phyloP scores from a whole-genome alignment of 495 filamentous ascomycete genomes.

The Hypoxylon fragiforme region DNA sequence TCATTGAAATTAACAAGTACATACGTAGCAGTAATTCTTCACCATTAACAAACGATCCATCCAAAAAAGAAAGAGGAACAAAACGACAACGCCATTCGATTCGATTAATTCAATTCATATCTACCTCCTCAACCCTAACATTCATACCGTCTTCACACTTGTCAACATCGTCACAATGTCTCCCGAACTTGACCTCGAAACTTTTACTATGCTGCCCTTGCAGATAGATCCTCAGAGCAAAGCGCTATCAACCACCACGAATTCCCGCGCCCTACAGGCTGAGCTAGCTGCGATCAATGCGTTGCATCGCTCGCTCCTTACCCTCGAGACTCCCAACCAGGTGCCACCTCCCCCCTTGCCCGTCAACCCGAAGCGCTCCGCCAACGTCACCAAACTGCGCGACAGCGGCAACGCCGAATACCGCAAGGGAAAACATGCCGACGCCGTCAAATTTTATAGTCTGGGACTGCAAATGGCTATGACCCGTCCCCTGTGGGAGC shows the following conservation, averaged over 20 bases:
- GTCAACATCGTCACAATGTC: constrained; percentile 45
- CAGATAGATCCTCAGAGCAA: constrained; percentile 78
- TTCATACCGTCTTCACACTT: background rate
- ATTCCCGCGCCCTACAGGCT: constrained; percentile 53
- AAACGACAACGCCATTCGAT: too few species aligned
- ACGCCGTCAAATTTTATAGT: constrained; percentile 80
- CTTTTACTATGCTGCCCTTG: constrained; percentile 82
- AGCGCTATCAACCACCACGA: constrained; percentile 48
- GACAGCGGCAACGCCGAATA: constrained; percentile 81
- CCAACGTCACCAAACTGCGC: constrained; percentile 86
- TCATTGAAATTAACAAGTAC: too few species aligned
- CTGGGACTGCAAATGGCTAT: constrained; percentile 87
- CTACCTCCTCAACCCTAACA: too few species aligned
- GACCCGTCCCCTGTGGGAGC: constrained; percentile 83
- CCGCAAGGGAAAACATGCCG: constrained; percentile 70
- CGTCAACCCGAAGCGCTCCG: constrained; percentile 81
- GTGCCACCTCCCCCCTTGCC: constrained; percentile 77
- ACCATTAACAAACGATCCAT: too few species aligned
- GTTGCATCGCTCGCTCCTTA: constrained; percentile 72
- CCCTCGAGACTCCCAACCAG: constrained; percentile 56
- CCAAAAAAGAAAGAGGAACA: too few species aligned
- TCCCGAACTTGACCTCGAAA: constrained; percentile 65
- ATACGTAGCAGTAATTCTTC: too few species aligned
- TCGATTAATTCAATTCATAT: too few species aligned
- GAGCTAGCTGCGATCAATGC: constrained; percentile 73